These are phyloP conservation scores for Adansonia madagascariensis DNA, from an alignment of 441 rosid species.

Conservation along the genomic window DNA sequence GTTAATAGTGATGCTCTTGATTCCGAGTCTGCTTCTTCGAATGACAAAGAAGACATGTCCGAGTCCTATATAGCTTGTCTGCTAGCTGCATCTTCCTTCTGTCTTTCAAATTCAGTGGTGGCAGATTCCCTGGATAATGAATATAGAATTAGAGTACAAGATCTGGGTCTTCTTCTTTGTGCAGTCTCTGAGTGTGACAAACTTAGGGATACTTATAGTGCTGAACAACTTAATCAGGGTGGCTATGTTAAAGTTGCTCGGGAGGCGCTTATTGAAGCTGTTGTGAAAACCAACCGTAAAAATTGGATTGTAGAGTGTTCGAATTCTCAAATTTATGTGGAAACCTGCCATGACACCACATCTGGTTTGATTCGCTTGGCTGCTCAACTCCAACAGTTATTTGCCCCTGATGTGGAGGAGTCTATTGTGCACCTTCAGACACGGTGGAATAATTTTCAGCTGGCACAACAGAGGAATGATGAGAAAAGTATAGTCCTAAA, in stretches of 20 bases:
- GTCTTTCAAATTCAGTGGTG: constrained; percentile 51
- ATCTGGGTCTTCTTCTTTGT: constrained; percentile 87
- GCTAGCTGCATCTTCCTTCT: constrained; percentile 85
- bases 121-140: constrained; percentile 52
- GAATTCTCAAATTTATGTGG: constrained; percentile 66
- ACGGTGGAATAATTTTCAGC: constrained; percentile 75
- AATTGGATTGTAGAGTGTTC: constrained; percentile 87
- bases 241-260: constrained; percentile 89
- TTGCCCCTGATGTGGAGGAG: constrained; percentile 96
- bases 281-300: constrained; percentile 60
- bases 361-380: constrained; percentile 76
- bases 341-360: constrained; percentile 90
- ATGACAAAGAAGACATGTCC: constrained; percentile 34
- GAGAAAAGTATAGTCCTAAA: constrained; percentile 37
- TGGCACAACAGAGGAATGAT: constrained; percentile 52
- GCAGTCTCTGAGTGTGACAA: constrained; percentile 48
- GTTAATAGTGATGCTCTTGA: constrained; percentile 36
- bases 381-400: constrained; percentile 79
- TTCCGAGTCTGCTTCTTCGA: constrained; percentile 43
- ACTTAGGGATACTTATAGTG: constrained; percentile 60
- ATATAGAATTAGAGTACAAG: constrained; percentile 71
- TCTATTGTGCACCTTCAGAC: constrained; percentile 83
- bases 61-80: constrained; percentile 65
- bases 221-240: constrained; percentile 59
- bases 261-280: constrained; percentile 71